A percentile compares a stretch with the other conserved stretches of the same genome.
phyloP scores from a whole-genome alignment of 306 rosid species.

The Parietaria judaica region DNA sequence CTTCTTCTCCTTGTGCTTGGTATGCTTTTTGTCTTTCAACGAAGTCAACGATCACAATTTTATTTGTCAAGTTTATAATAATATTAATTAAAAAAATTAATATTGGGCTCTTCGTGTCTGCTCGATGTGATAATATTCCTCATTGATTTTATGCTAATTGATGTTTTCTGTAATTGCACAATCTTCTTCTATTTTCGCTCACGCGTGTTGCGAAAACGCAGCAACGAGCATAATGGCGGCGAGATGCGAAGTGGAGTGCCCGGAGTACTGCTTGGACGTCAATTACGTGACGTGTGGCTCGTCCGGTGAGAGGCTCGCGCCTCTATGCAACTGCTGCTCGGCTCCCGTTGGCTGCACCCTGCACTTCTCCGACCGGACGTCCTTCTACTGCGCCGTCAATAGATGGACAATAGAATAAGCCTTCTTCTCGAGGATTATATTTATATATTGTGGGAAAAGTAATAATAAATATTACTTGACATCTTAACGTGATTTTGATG shows the following conservation, averaged over 20 bases:
- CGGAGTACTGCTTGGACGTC: conserved; percentile 2
- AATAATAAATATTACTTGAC: no score
- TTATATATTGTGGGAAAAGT: not conserved
- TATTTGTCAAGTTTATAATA: no score
- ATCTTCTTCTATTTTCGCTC: no score
- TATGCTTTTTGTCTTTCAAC: not conserved
- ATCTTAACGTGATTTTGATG: not conserved
- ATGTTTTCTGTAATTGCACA: no score
- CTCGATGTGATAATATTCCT: no score
- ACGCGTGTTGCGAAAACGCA: not conserved
- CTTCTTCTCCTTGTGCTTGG: not conserved
- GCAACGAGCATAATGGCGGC: not conserved
- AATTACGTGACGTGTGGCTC: conserved; percentile 7
- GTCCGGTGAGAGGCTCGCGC: not conserved
- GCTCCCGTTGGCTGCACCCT: conserved; percentile 13
- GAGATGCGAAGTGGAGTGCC: not conserved
- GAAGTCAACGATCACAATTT: no score
- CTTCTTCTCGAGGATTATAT: no score
- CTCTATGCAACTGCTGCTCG: conserved; percentile 6
- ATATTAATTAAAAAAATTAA: no score
- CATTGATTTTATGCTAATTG: no score
- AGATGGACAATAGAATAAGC: no score
- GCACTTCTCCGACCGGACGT: conserved; percentile 10
- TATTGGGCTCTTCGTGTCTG: no score
- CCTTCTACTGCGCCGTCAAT: not conserved